Evolutionary conservation across 345 rosid species (phyloP).

Genomic region (Syzygium aromaticum): DNA sequence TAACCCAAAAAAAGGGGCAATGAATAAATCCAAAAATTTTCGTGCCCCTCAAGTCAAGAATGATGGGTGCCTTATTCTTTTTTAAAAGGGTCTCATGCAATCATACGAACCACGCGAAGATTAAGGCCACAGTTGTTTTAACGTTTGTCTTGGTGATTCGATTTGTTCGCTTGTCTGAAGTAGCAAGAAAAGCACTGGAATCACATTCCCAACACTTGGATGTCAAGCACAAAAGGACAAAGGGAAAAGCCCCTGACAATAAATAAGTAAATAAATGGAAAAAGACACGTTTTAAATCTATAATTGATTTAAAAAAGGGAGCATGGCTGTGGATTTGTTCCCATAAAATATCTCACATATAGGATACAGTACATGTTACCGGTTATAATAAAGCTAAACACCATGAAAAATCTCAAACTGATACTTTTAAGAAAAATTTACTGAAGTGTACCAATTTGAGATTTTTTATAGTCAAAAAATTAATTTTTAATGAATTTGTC

Average conservation of each 20-base stretch:
- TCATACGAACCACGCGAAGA: not conserved
- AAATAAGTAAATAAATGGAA: not conserved
- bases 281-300: not conserved
- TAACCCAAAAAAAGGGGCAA: not conserved
- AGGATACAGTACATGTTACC: not conserved
- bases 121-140: fast-evolving
- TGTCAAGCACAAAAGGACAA: not conserved
- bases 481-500: no score
- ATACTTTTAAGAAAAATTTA: no score
- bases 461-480: no score
- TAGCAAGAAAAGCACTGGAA: not conserved
- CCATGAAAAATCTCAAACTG: no score
- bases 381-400: not conserved
- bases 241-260: not conserved
- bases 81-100: not conserved
- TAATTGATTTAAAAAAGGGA: not conserved
- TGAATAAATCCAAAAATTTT: not conserved
- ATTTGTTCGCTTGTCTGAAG: not conserved
- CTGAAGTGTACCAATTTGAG: no score
- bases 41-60: not conserved
- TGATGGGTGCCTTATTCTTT: not conserved
- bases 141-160: not conserved
- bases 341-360: not conserved
- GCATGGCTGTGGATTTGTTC: not conserved
- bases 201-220: not conserved